phyloP scores from a whole-genome alignment of 2,329 filamentous ascomycete genomes.

The Cladosporium halotolerans region DNA sequence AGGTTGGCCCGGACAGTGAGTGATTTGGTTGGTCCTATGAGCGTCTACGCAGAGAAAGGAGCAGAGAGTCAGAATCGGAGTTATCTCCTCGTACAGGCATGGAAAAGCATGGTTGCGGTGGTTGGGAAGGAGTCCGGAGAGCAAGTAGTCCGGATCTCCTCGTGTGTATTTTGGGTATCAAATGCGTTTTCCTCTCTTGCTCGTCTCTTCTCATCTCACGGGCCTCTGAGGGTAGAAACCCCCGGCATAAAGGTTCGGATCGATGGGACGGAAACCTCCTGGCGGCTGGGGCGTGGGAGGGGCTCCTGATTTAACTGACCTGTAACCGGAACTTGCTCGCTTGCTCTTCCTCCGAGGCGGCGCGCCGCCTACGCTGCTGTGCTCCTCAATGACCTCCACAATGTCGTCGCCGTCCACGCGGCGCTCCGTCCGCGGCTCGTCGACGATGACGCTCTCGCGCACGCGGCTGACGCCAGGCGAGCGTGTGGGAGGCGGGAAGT shows the following conservation, averaged over 20 bases:
- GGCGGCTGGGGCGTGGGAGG: constrained; percentile 11
- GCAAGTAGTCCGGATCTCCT: background rate
- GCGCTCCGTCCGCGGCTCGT: constrained; percentile 32
- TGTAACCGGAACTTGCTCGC: constrained; percentile 39
- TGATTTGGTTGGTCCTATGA: background rate
- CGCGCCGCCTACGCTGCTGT: constrained; percentile 36
- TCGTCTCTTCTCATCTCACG: constrained; percentile 7
- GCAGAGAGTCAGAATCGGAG: constrained; percentile 9
- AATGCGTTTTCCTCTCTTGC: background rate
- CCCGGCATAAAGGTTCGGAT: constrained; percentile 30
- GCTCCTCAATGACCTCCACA: constrained; percentile 55
- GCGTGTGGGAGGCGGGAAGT: constrained; percentile 18
- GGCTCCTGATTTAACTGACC: constrained; percentile 40
- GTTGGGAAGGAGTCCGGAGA: background rate
- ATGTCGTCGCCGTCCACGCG: constrained; percentile 47
- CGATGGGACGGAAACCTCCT: constrained; percentile 7
- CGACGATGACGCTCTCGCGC: constrained; percentile 36
- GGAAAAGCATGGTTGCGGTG: background rate
- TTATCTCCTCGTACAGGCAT: background rate
- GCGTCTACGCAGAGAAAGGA: constrained; percentile 7
- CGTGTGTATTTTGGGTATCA: background rate
- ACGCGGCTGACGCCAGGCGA: constrained; percentile 24
- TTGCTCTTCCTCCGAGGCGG: constrained; percentile 34
- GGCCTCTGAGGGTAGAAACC: constrained; percentile 21
- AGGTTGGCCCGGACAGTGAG: too few species aligned